These are phyloP conservation scores for Oryza longistaminata DNA, from an alignment of 176 grass and related monocot species.

Conservation along the genomic window DNA sequence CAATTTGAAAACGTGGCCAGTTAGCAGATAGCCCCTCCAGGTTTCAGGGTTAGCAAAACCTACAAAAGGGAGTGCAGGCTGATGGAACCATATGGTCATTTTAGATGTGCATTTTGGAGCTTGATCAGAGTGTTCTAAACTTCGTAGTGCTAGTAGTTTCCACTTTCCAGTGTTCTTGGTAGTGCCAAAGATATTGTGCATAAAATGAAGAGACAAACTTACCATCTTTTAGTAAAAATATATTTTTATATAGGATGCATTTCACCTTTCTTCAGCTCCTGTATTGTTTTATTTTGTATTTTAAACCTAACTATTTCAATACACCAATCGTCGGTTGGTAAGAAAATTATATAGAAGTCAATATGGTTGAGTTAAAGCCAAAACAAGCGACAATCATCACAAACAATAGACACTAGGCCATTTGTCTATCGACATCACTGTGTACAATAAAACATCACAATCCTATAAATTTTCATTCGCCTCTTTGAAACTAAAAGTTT, in stretches of 20 bases:
- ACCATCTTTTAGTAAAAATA: neutral
- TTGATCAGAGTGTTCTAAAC: neutral
- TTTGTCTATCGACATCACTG: neutral
- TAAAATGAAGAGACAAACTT: neutral
- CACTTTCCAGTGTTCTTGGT: neutral
- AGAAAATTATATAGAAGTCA: neutral
- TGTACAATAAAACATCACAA: neutral
- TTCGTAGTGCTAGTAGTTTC: neutral
- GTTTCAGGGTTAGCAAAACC: neutral
- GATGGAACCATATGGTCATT: neutral
- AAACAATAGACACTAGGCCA: neutral
- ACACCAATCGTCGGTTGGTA: neutral
- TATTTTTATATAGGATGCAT: too few relatives aligned
- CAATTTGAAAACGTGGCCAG: neutral
- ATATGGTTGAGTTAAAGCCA: neutral
- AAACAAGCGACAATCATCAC: neutral
- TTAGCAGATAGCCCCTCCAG: constrained; percentile 26
- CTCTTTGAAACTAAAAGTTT: too few relatives aligned
- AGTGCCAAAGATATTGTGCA: neutral
- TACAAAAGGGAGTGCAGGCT: neutral
- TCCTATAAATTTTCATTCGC: neutral
- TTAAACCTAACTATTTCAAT: too few relatives aligned
- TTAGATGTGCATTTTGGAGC: neutral
- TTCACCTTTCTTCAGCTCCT: too few relatives aligned
- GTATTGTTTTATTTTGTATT: neutral